These are phyloP conservation scores for Blumeriella jaapii DNA, from an alignment of 2,329 filamentous ascomycete genomes.

Conservation along the genomic window DNA sequence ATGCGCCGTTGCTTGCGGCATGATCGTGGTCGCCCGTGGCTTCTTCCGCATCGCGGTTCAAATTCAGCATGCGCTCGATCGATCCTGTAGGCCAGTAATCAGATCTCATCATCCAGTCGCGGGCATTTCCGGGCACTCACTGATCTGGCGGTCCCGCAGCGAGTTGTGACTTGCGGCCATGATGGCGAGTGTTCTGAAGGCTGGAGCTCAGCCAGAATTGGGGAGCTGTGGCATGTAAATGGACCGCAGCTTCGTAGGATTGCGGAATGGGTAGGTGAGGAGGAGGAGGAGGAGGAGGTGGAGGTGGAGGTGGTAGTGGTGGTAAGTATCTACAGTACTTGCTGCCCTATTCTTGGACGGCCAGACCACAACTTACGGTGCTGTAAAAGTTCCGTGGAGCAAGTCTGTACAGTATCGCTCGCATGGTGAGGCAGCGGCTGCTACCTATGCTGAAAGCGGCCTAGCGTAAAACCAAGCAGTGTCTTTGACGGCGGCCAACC, in stretches of 20 bases:
- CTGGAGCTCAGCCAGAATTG: constrained; percentile 25
- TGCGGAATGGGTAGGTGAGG: background rate
- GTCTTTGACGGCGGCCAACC: too few species aligned
- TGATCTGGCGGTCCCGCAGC: constrained; percentile 61
- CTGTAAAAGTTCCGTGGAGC: too few species aligned
- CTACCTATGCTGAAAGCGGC: too few species aligned
- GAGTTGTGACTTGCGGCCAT: constrained; percentile 47
- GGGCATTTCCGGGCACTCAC: constrained; percentile 33
- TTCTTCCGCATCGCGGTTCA: constrained; percentile 61
- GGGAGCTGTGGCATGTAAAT: constrained; percentile 20
- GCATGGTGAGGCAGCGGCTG: too few species aligned
- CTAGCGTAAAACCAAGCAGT: too few species aligned
- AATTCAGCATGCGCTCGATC: constrained; percentile 88
- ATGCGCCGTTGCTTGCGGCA: constrained; percentile 47
- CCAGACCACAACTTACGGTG: too few species aligned
- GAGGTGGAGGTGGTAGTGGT: constrained; percentile 12
- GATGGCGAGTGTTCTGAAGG: constrained; percentile 21
- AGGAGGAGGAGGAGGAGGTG: background rate
- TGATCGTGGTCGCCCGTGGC: constrained; percentile 49
- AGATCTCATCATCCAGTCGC: background rate
- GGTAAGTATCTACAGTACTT: too few species aligned
- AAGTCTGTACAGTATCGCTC: too few species aligned
- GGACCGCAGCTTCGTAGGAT: background rate
- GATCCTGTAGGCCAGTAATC: constrained; percentile 46
- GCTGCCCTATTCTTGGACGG: too few species aligned